These are phyloP conservation scores for Sclerotinia sclerotiorum DNA, from an alignment of 2,329 filamentous ascomycete species.

Conservation along the genomic window DNA sequence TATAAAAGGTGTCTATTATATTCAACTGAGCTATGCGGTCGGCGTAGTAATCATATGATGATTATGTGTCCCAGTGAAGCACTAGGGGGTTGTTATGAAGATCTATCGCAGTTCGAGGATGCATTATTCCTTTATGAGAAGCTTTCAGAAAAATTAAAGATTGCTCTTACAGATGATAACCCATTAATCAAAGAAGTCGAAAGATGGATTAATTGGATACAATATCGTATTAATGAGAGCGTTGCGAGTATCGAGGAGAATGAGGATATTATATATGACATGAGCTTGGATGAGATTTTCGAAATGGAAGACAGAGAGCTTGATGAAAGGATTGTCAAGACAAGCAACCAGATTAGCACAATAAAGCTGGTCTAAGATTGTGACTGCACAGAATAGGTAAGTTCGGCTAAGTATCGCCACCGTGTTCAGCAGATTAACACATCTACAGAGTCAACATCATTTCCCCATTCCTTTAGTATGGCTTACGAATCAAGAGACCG, in stretches of 20 bases:
- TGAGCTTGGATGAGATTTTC: constrained; percentile 2
- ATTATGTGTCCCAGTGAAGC: accelerated
- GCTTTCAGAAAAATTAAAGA: not conserved
- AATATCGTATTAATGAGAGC: not conserved
- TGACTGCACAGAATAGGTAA: not conserved
- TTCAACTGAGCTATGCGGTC: accelerated
- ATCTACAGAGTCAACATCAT: not conserved
- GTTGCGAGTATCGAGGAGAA: accelerated
- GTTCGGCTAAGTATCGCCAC: not conserved
- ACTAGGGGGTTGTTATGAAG: not conserved
- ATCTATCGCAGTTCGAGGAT: not conserved
- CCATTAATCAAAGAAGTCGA: not conserved
- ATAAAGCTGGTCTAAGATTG: not conserved
- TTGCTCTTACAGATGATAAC: accelerated
- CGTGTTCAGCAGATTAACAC: not conserved
- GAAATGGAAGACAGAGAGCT: not conserved
- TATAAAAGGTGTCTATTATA: not conserved
- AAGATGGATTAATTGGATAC: not conserved
- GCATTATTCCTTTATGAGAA: not conserved
- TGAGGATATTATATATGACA: not conserved
- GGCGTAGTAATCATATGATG: accelerated
- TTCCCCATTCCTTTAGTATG: too few relatives aligned
- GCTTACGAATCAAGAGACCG: not conserved
- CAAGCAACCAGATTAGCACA: not conserved
- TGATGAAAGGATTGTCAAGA: not conserved